Conservation (phyloP, 2,329 filamentous ascomycete genomes). For the Beauveria rudraprayagi region DNA sequence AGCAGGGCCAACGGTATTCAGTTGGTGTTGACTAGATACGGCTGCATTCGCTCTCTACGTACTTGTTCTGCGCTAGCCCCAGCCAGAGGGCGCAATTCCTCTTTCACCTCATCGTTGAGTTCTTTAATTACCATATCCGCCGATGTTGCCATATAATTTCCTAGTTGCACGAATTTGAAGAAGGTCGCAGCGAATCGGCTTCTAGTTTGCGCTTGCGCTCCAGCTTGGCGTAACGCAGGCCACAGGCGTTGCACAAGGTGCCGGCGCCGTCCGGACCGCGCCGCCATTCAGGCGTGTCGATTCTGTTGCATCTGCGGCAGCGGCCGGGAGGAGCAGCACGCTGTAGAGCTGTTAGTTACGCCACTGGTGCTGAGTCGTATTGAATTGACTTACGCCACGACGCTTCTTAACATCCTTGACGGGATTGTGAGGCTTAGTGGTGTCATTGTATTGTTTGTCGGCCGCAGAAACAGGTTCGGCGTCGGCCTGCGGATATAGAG, state of each 20-base stretch:
- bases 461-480: no score
- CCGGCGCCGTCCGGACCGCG: conserved; percentile 89
- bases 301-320: conserved; percentile 95
- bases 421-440: conserved; percentile 52
- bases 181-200: no score
- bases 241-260: conserved; percentile 95
- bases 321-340: conserved; percentile 89
- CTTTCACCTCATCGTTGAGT: no score
- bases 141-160: no score
- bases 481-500: no score
- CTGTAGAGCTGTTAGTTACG: conserved; percentile 33
- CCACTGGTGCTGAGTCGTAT: neutral
- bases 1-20: no score
- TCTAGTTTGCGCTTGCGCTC: conserved; percentile 47
- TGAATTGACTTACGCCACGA: conserved; percentile 64
- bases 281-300: conserved; percentile 96
- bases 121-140: no score
- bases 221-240: conserved; percentile 69
- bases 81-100: no score
- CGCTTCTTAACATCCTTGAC: conserved; percentile 81
- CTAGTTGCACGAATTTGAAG: no score
- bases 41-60: no score
- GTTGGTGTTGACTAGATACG: no score
- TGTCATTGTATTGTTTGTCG: conserved; percentile 41
- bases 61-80: no score